Evolutionary conservation across 106 monocot genomes (phyloP).

Genomic region (Allium sativum): DNA sequence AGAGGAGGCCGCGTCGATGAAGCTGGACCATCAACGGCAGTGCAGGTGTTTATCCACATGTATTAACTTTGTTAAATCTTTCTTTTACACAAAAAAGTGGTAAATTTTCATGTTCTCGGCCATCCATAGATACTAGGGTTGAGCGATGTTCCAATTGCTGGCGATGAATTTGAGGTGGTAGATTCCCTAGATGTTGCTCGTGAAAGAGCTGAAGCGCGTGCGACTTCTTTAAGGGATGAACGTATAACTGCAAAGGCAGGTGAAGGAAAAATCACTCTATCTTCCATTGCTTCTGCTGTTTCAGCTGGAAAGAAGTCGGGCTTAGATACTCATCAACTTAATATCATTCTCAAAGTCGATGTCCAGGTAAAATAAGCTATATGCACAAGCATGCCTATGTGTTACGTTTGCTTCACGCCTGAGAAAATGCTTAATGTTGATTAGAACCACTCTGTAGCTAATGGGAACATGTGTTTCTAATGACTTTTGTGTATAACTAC

Average conservation of each 20-base stretch:
- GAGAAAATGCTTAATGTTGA: too few relatives aligned
- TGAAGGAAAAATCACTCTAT: slow-evolving; percentile 78
- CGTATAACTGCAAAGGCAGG: slow-evolving; percentile 79
- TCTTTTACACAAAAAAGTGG: too few relatives aligned
- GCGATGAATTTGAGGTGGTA: slow-evolving; percentile 95
- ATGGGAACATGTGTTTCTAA: too few relatives aligned
- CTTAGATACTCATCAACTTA: slow-evolving; percentile 83
- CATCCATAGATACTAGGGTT: slow-evolving; percentile 65
- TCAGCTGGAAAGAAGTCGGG: slow-evolving; percentile 65
- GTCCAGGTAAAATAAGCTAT: slow-evolving; percentile 57
- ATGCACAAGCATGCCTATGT: too few relatives aligned
- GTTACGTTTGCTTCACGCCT: too few relatives aligned
- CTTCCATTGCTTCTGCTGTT: slow-evolving; percentile 74
- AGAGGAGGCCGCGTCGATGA: slow-evolving; percentile 68
- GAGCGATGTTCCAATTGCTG: slow-evolving; percentile 77
- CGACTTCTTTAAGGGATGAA: slow-evolving; percentile 35
- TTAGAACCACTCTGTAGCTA: too few relatives aligned
- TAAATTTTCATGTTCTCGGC: too few relatives aligned
- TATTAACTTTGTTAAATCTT: too few relatives aligned
- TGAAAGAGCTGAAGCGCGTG: slow-evolving; percentile 60
- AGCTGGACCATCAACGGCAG: slow-evolving; percentile 85
- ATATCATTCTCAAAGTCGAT: slow-evolving; percentile 91
- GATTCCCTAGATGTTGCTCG: slow-evolving; percentile 75
- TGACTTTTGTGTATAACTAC: too few relatives aligned
- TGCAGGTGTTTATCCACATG: slow-evolving; percentile 48